phyloP scores from a whole-genome alignment of 2,329 filamentous ascomycete species.

The Domatiomyces globalis region DNA sequence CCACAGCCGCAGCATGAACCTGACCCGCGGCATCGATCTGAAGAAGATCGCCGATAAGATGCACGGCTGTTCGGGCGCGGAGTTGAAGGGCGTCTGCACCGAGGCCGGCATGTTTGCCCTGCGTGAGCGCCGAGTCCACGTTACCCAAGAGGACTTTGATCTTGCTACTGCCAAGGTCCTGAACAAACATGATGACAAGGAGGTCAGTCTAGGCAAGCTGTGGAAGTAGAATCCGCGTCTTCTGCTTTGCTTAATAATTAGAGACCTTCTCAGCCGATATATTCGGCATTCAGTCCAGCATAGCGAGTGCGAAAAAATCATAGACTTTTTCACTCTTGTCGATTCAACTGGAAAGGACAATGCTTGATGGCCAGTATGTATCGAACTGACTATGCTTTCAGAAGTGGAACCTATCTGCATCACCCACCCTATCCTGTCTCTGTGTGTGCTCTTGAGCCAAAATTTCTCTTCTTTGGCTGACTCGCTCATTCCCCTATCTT shows the following conservation, averaged over 20 bases:
- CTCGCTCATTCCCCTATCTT: no score
- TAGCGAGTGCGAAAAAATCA: no score
- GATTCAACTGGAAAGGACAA: no score
- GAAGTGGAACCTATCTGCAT: no score
- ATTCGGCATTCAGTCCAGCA: no score
- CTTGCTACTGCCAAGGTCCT: conserved; percentile 96
- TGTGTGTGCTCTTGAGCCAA: no score
- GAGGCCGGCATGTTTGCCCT: conserved; percentile 98
- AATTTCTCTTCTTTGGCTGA: no score
- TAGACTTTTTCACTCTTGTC: no score
- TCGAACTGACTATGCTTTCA: background rate
- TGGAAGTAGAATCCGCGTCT: conserved; percentile 45
- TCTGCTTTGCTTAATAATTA: background rate
- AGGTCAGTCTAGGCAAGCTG: conserved; percentile 75
- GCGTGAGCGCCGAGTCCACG: conserved; percentile 87
- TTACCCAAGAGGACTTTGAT: conserved; percentile 98
- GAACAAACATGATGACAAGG: conserved; percentile 99
- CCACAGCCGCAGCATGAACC: conserved; percentile 95
- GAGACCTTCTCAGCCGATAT: background rate
- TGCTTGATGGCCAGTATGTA: background rate
- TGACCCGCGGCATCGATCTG: conserved; percentile 92
- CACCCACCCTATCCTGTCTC: no score
- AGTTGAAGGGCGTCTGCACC: conserved; percentile 96
- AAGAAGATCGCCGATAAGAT: conserved; percentile 99
- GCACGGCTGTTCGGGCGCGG: conserved; percentile 95